Conservation (phyloP, 768 basidiomycete genomes). For the Xanthoconium stramineum region DNA sequence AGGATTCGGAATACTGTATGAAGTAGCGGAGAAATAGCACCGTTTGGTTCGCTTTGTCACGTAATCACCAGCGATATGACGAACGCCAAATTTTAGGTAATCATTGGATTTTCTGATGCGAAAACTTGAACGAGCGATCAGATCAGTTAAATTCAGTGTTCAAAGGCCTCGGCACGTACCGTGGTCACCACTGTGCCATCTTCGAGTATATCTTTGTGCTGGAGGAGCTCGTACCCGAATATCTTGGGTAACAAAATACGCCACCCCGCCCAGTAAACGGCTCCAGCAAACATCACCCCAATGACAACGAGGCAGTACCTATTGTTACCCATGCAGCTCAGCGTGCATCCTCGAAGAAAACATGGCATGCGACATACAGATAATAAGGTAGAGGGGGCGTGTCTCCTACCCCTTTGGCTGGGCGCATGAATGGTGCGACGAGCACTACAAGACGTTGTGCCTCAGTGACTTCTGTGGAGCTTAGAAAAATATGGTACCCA, state of each 20-base stretch:
- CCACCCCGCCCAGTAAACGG: constrained; percentile 12
- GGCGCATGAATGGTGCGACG: constrained; percentile 52
- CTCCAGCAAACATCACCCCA: constrained; percentile 42
- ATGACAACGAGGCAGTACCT: constrained; percentile 57
- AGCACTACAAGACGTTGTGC: constrained; percentile 36
- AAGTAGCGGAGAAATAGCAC: too few species aligned
- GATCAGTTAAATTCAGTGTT: neutral
- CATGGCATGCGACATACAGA: constrained; percentile 28
- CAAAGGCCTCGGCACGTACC: neutral
- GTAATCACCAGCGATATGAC: too few species aligned
- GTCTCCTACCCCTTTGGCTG: constrained; percentile 53
- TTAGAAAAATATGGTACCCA: constrained; percentile 25
- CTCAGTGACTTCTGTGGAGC: neutral
- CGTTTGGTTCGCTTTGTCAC: too few species aligned
- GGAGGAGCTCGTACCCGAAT: constrained; percentile 47
- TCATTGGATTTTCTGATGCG: neutral
- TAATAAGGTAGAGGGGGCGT: constrained; percentile 62
- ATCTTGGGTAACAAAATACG: constrained; percentile 41
- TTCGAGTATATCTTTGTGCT: constrained; percentile 42
- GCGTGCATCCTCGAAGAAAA: constrained; percentile 27
- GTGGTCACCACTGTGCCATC: constrained; percentile 55
- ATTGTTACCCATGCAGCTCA: neutral
- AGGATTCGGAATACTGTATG: too few species aligned
- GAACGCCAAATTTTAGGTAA: too few species aligned
- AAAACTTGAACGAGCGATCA: neutral